A percentile compares a stretch with the other conserved stretches of the same genome.
Conservation (phyloP, 2,329 filamentous ascomycete species). For the Xylaria hypoxylon region DNA sequence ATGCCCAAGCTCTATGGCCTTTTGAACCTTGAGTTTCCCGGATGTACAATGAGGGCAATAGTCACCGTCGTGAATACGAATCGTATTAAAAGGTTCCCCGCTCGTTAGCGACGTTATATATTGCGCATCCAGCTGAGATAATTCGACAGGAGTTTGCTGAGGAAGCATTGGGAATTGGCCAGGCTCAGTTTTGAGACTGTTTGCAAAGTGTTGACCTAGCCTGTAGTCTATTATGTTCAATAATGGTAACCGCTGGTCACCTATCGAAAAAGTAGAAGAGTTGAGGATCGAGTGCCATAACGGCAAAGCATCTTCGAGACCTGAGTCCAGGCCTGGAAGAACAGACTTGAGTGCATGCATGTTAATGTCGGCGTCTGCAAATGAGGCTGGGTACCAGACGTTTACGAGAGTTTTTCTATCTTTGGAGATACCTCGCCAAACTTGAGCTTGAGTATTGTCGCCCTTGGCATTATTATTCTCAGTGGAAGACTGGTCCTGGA, state of each 20-base stretch:
- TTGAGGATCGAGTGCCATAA: slow-evolving; percentile 62
- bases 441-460: slow-evolving; percentile 38
- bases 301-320: slow-evolving; percentile 69
- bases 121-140: slow-evolving; percentile 33
- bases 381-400: slow-evolving; percentile 69
- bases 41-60: slow-evolving; percentile 75
- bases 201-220: slow-evolving; percentile 43
- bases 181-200: slow-evolving; percentile 30
- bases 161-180: slow-evolving; percentile 37
- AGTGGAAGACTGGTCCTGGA: slow-evolving; percentile 5
- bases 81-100: slow-evolving; percentile 67
- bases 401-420: slow-evolving; percentile 77
- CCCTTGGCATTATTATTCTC: neutral
- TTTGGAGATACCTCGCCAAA: slow-evolving; percentile 74
- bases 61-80: slow-evolving; percentile 75
- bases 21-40: slow-evolving; percentile 73
- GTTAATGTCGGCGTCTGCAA: slow-evolving; percentile 56
- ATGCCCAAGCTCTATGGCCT: slow-evolving; percentile 90
- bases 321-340: slow-evolving; percentile 76
- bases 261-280: slow-evolving; percentile 35
- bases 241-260: slow-evolving; percentile 38
- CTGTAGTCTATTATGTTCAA: slow-evolving; percentile 52
- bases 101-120: slow-evolving; percentile 38
- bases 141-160: slow-evolving; percentile 24
- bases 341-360: slow-evolving; percentile 72